These are phyloP conservation scores for Ophiorrhiza pumila DNA, from an alignment of 257 asterid species.

Conservation along the genomic window DNA sequence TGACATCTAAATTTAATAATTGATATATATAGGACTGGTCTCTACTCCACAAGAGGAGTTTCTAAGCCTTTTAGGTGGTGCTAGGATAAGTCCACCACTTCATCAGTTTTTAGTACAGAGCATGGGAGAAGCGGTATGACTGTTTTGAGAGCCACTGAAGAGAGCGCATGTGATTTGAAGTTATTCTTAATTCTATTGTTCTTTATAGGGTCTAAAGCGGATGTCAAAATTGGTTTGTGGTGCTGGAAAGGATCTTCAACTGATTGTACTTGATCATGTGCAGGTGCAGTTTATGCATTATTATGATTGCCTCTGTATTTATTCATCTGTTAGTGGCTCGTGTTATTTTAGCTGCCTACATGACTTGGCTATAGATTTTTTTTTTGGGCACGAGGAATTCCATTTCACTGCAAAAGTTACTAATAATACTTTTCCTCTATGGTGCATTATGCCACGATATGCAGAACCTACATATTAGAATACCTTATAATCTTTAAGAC, in stretches of 20 bases:
- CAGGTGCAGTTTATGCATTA: slow-evolving; percentile 47
- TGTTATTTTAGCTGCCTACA: not conserved
- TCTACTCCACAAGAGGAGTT: slow-evolving; percentile 92
- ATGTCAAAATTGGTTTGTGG: slow-evolving; percentile 72
- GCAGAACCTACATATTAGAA: not conserved
- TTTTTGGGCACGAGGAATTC: not conserved
- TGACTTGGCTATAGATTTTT: not conserved
- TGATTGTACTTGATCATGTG: slow-evolving; percentile 71
- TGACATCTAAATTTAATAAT: slow-evolving; percentile 22
- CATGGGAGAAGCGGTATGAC: slow-evolving; percentile 92
- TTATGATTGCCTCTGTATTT: not conserved
- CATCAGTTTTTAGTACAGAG: slow-evolving; percentile 92
- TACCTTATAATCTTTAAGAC: not conserved
- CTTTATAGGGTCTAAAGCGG: slow-evolving; percentile 76
- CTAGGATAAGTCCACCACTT: slow-evolving; percentile 93
- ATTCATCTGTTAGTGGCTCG: not conserved
- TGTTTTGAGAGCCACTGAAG: slow-evolving; percentile 15
- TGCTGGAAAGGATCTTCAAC: slow-evolving; percentile 92
- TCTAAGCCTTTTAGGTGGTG: slow-evolving; percentile 87
- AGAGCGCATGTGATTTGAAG: not conserved
- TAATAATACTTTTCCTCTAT: not conserved
- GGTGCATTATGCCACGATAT: not conserved
- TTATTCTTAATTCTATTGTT: slow-evolving; percentile 20
- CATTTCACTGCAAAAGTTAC: not conserved
- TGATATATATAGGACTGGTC: slow-evolving; percentile 59